Base-by-base conservation (phyloP, 768 basidiomycete species). In the Polyporus arcularius region DNA sequence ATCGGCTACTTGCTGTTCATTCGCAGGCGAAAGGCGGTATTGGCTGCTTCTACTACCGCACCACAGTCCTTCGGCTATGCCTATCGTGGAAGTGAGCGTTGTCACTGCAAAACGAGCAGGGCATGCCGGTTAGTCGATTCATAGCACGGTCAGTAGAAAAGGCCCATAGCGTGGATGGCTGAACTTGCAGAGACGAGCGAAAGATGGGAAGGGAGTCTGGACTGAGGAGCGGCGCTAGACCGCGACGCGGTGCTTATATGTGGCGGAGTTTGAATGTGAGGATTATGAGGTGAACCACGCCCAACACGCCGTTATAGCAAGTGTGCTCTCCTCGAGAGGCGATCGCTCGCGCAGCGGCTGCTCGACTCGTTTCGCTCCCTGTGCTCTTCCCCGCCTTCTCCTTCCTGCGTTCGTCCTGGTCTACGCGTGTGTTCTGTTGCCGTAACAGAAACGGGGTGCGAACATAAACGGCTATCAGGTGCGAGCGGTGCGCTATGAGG, bases 251-350 rank as follows among this genome's bases (percentile, higher is more conserved):
- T 40, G 10, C 35, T 41, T 26, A 50, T 54, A 28, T 58, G 55
- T 58, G 32, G 62, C 62, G 62, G 62, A 63, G 57, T 59, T 63
- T 53, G 43, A 63, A 63, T 31, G 15, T 40, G 50, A 28, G 32
- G 57, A 58, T 63, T 63, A 63, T 57, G 61, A 59, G 62, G 55
- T 63, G 48, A 55, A 26, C 21, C 21, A 26, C 21, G 21, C 21
- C 21, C 21, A 26, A 63, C 54, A 59, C 53, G 62, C 53, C 55
- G 58, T 55, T 55, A 47, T 59, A 55, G 57, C 62, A 63, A 16
- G 53, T 45, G 41, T 45, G 41, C 53, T 55, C 55, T 61, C 56
- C 57, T 58, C 62, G 35, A 58, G 35, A 53, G 50, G 35, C 51
- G 43, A 42, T 53, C 46, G 50, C 60, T 16, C 55, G 49, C 55